phyloP scores from a whole-genome alignment of 495 filamentous ascomycete species.

The Pyronema omphalodes region DNA sequence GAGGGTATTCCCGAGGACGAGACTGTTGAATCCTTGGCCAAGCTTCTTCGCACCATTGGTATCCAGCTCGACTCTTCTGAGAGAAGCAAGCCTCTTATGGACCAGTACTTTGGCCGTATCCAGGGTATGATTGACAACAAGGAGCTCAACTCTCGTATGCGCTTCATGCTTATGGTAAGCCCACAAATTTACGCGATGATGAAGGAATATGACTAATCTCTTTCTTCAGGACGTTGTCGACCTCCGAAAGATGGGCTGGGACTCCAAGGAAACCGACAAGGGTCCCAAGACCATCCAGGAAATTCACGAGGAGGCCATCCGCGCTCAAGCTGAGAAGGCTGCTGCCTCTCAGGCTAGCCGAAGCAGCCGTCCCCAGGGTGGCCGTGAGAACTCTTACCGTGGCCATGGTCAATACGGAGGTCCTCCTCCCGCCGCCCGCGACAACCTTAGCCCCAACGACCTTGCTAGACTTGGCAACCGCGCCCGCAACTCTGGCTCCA shows the following conservation, averaged over 20 bases:
- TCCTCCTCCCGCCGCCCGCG: conserved; percentile 17
- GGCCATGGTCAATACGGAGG: conserved; percentile 28
- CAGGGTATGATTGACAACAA: conserved; percentile 54
- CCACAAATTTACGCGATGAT: background rate
- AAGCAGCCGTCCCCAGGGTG: conserved; percentile 39
- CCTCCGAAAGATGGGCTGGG: conserved; percentile 55
- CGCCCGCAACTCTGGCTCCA: conserved; percentile 41
- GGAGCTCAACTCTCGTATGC: conserved; percentile 64
- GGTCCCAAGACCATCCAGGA: conserved; percentile 91
- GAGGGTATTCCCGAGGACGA: conserved; percentile 85
- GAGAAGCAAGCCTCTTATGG: conserved; percentile 66
- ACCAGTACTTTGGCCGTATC: conserved; percentile 85
- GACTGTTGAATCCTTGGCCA: conserved; percentile 85
- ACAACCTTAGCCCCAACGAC: conserved; percentile 73
- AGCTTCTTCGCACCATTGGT: conserved; percentile 82
- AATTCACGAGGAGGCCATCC: conserved; percentile 63
- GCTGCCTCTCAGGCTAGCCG: conserved; percentile 41
- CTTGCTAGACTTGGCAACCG: conserved; percentile 54
- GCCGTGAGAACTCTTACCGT: conserved; percentile 65
- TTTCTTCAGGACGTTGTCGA: conserved; percentile 56
- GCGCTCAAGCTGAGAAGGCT: conserved; percentile 56
- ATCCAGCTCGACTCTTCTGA: conserved; percentile 62
- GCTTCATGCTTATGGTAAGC: conserved; percentile 80
- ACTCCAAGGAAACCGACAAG: conserved; percentile 72
- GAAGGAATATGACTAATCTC: background rate